Evolutionary conservation across 2,329 filamentous ascomycete genomes (phyloP), one percentile per base, ranked within the genome.

Genomic region (Hawksworthiomyces lignivorus): DNA sequence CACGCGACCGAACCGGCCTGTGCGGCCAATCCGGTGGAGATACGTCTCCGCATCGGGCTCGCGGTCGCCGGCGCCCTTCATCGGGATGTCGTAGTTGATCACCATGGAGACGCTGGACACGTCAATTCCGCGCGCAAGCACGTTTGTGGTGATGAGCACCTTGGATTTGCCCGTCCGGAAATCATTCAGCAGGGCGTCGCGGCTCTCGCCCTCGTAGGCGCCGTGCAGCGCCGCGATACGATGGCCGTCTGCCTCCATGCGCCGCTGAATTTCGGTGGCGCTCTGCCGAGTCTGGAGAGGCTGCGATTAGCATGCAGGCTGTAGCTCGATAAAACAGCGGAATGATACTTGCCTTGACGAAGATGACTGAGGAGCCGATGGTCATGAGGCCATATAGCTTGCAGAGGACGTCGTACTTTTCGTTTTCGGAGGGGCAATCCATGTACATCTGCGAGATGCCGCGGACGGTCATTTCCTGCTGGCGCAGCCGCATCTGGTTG

Each of bases 391-490:
- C 89, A 59, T 98, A 98, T 46, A 98, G 84, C 59, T 90, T 87
- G 61, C 94, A 84, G 7, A 98, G 77, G 44, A 86, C 81, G 27
- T 84, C 77, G 59, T 94, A 98, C 61, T 97, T 97, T 56, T 86
- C 80, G 27, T 80, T 68, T 51, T 94, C 85, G 26, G 74, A 73
- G 18, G 84, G 77, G 56, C 90, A 97, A 62, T 98, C 92, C 60
- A 98, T 87, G 60, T 94, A 98, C 67, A 98, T 87, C 59, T 98
- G 92, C 52, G 90, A 94, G 60, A 98, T 98, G 18, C 92, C 92
- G 61, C 92, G 87, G 47, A 98, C 90, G 0, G 90, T 97, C 54
- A 97, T 78, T 58, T 98, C 87, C 54, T 94, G 84, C 47, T 89
- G 85, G 56, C 87, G 81, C 39, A 98, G 73, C 34, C 86, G 92